These are phyloP conservation scores for Adenanthera pavonina DNA, from an alignment of 306 rosid species.

Conservation along the genomic window DNA sequence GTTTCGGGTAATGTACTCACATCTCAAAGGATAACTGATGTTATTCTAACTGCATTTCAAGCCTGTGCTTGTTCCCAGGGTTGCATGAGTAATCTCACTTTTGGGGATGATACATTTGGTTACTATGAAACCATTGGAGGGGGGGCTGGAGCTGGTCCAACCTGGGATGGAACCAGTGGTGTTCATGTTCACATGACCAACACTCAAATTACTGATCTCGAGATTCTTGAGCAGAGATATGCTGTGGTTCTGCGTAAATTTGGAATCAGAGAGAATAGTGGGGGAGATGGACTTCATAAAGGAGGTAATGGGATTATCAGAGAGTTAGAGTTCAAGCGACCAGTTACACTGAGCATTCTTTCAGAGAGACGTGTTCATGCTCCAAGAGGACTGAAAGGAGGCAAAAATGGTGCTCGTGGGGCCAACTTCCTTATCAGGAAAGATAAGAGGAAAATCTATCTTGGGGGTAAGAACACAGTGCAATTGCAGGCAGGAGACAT, in stretches of 20 bases:
- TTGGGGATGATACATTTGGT: constrained; percentile 89
- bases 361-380: constrained; percentile 92
- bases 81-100: constrained; percentile 93
- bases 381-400: constrained; percentile 89
- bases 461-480: constrained; percentile 86
- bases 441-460: constrained; percentile 68
- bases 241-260: constrained; percentile 82
- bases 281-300: constrained; percentile 75
- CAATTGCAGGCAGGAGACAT: constrained; percentile 75
- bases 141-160: constrained; percentile 91
- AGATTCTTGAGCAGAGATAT: constrained; percentile 89
- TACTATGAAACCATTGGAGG: constrained; percentile 96
- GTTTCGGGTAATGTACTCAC: constrained; percentile 93
- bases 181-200: constrained; percentile 96
- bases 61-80: constrained; percentile 99
- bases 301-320: constrained; percentile 89
- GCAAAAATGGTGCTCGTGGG: constrained; percentile 75
- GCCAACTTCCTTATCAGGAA: constrained; percentile 71
- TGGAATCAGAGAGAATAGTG: constrained; percentile 75
- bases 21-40: constrained; percentile 92
- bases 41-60: constrained; percentile 83
- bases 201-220: constrained; percentile 88
- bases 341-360: constrained; percentile 74
- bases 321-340: constrained; percentile 82
- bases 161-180: constrained; percentile 94